Conservation (phyloP, 345 rosid species). For the Angophora floribunda region DNA sequence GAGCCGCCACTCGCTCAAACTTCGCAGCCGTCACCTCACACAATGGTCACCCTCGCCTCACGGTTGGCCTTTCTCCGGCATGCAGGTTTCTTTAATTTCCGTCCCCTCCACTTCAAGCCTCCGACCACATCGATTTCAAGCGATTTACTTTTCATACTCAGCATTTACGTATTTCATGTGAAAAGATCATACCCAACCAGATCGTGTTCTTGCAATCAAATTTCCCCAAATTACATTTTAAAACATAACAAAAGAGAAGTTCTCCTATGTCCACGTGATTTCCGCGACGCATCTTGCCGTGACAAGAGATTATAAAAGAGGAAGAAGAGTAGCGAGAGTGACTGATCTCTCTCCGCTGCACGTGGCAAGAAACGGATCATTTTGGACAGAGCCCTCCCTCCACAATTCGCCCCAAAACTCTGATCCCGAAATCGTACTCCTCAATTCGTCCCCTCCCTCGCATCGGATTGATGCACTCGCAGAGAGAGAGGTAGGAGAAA, state of each 20-base stretch:
- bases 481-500: no score
- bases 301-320: no score
- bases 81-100: not conserved
- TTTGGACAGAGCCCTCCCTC: constrained; percentile 21
- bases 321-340: not conserved
- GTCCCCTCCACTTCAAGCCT: not conserved
- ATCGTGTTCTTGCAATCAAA: not conserved
- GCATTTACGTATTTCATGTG: not conserved
- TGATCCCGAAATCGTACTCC: not conserved
- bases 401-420: constrained; percentile 9
- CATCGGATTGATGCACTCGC: not conserved
- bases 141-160: not conserved
- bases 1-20: not conserved
- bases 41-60: not conserved
- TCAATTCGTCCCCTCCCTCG: not conserved
- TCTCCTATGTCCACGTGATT: not conserved
- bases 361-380: constrained; percentile 50
- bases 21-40: not conserved
- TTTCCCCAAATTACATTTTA: not conserved
- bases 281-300: not conserved
- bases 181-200: not conserved
- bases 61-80: not conserved
- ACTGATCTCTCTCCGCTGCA: not conserved
- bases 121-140: not conserved
- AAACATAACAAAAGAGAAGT: not conserved